phyloP scores from a whole-genome alignment of 345 rosid species.

The Pseudoturritis turrita region DNA sequence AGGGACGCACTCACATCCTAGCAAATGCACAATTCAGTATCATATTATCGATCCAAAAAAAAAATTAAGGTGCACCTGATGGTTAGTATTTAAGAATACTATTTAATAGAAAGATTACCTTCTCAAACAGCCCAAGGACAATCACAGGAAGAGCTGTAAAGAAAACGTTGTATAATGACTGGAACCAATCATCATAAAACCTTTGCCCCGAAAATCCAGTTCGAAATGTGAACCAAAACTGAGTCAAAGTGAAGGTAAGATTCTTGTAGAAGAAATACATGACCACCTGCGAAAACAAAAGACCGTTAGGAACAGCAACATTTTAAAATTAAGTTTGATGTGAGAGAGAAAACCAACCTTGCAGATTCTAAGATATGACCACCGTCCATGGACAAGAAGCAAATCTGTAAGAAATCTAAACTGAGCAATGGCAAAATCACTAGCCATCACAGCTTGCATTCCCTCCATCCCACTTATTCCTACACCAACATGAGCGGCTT shows the following conservation, averaged over 20 bases:
- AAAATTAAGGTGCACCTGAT: background rate
- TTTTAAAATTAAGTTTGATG: background rate
- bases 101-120: slow-evolving; percentile 40
- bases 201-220: slow-evolving; percentile 99
- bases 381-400: slow-evolving; percentile 96
- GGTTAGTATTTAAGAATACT: background rate
- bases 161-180: slow-evolving; percentile 84
- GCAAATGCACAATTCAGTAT: slow-evolving; percentile 6
- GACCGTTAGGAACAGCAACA: background rate
- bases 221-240: slow-evolving; percentile 98
- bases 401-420: slow-evolving; percentile 84
- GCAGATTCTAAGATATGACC: slow-evolving; percentile 97
- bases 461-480: slow-evolving; percentile 98
- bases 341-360: slow-evolving; percentile 48
- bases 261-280: slow-evolving; percentile 96
- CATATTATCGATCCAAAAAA: background rate
- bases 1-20: slow-evolving; percentile 97
- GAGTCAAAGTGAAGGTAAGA: slow-evolving; percentile 93
- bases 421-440: slow-evolving; percentile 99
- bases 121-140: slow-evolving; percentile 87
- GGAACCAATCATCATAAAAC: slow-evolving; percentile 99
- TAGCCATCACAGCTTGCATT: slow-evolving; percentile 99
- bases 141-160: slow-evolving; percentile 92
- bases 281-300: slow-evolving; percentile 69
- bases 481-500: slow-evolving; percentile 96